These are phyloP conservation scores for Zygoascus flipseniorum DNA, from an alignment of 805 yeast species.

Conservation along the genomic window DNA sequence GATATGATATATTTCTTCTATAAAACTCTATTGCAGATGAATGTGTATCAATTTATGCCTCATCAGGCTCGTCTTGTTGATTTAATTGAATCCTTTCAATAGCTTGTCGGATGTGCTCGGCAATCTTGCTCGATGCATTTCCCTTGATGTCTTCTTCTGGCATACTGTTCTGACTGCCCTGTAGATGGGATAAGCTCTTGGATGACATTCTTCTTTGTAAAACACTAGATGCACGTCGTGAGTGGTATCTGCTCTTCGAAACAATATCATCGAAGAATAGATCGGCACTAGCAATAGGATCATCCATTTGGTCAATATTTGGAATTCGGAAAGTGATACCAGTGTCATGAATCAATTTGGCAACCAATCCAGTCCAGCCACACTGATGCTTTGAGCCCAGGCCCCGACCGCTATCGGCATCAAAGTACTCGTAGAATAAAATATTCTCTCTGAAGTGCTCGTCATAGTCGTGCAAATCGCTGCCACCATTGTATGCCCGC, in stretches of 20 bases:
- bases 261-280: conserved; percentile 29
- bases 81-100: conserved; percentile 9
- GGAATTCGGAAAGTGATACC: conserved; percentile 49
- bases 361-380: conserved; percentile 94
- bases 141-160: conserved; percentile 6
- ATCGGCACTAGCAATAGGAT: conserved; percentile 28
- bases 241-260: conserved; percentile 15
- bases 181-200: conserved; percentile 7
- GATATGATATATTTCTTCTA: too few species aligned
- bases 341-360: conserved; percentile 80
- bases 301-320: conserved; percentile 36
- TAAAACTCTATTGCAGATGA: too few species aligned
- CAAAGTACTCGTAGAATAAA: conserved; percentile 81
- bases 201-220: conserved; percentile 16
- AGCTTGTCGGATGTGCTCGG: conserved; percentile 17
- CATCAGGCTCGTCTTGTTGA: conserved; percentile 7
- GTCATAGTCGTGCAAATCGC: conserved; percentile 43
- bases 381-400: conserved; percentile 90
- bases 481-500: conserved; percentile 67
- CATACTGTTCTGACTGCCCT: neutral
- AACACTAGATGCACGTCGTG: conserved; percentile 14
- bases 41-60: neutral
- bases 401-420: conserved; percentile 92
- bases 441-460: conserved; percentile 65
- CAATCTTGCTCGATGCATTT: conserved; percentile 9